A percentile compares a stretch with the other conserved stretches of the same genome.
Conservation (phyloP, 2,329 filamentous ascomycete species). For the Sporothrix schenckii region DNA sequence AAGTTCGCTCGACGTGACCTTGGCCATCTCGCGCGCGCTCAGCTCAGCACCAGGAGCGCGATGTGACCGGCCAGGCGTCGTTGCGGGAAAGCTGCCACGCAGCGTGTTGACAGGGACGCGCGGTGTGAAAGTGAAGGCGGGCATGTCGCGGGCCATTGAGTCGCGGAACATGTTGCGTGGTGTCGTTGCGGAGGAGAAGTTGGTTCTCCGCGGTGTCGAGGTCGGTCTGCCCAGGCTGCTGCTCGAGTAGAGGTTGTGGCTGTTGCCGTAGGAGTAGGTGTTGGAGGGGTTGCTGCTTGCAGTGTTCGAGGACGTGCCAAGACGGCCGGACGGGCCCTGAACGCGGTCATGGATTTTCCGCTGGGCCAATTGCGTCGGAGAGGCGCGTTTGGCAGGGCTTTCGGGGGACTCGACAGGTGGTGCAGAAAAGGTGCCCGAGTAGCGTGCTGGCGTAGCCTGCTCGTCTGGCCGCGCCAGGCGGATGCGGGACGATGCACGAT, state of each 20-base stretch:
- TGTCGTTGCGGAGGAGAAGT: conserved; percentile 41
- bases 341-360: conserved; percentile 44
- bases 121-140: conserved; percentile 49
- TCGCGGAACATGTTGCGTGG: conserved; percentile 44
- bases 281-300: conserved; percentile 1
- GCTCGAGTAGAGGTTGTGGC: conserved; percentile 16
- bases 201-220: conserved; percentile 38
- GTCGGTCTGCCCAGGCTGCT: conserved; percentile 27
- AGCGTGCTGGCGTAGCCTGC: conserved; percentile 31
- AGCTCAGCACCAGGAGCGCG: conserved; percentile 53
- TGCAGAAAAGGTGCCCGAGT: conserved; percentile 35
- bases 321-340: conserved; percentile 42
- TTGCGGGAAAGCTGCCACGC: conserved; percentile 54
- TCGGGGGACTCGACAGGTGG: conserved; percentile 38
- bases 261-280: conserved; percentile 13
- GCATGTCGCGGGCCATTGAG: conserved; percentile 40
- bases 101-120: conserved; percentile 50
- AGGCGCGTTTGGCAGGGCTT: conserved; percentile 44
- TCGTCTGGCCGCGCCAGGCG: conserved; percentile 22
- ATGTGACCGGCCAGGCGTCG: conserved; percentile 50
- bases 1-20: conserved; percentile 54
- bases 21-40: conserved; percentile 54
- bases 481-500: conserved; percentile 12
- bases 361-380: conserved; percentile 42
- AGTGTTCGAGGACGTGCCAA: conserved; percentile 29